These are phyloP conservation scores for Cutaneotrichosporon sp. DNA, from an alignment of 1,284 basidiomycete genomes.

Conservation along the genomic window DNA sequence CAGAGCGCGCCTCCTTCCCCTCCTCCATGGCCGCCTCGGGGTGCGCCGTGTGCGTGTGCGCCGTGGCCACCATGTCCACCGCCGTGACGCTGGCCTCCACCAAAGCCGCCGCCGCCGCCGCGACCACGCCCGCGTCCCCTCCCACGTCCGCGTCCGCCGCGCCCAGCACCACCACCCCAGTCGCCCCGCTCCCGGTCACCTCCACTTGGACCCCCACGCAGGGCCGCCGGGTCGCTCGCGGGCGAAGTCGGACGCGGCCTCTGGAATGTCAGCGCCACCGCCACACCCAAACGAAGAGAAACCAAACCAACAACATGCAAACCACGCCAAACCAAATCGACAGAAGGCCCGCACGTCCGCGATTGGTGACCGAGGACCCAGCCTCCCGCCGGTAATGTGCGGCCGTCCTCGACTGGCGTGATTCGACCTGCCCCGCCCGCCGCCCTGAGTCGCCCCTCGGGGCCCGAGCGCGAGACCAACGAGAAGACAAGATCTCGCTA, in stretches of 20 bases:
- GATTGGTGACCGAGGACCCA: neutral
- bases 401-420: neutral
- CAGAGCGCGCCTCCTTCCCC: constrained; percentile 28
- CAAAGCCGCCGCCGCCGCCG: constrained; percentile 12
- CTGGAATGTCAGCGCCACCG: constrained; percentile 5
- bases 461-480: constrained; percentile 2
- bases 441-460: neutral
- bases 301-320: neutral
- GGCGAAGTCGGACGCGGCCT: neutral
- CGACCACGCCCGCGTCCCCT: neutral
- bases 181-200: neutral
- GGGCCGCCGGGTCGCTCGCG: neutral
- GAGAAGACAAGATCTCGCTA: neutral
- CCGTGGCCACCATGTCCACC: no score
- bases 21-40: constrained; percentile 11
- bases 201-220: neutral
- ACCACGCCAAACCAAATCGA: neutral
- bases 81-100: constrained; percentile 1
- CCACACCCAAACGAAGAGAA: neutral
- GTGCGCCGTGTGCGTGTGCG: constrained; percentile 2
- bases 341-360: neutral
- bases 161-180: neutral
- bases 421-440: neutral
- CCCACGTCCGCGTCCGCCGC: neutral
- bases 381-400: neutral